phyloP scores from a whole-genome alignment of 495 filamentous ascomycete species.

The Paragyromitra xinjiangensis region DNA sequence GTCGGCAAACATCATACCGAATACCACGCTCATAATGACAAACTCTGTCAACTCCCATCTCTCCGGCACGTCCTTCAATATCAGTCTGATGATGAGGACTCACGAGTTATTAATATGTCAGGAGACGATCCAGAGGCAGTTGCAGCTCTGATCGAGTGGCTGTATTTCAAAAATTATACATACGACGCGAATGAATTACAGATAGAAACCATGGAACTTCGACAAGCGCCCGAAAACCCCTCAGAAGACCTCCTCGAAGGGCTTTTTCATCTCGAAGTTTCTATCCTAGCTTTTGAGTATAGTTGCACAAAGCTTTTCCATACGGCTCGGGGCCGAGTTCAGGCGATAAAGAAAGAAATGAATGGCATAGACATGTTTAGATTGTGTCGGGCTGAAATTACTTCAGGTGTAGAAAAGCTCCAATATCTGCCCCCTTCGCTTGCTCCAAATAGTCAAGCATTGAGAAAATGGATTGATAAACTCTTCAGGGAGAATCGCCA shows the following conservation, averaged over 20 bases:
- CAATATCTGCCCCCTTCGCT: no score
- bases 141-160: conserved; percentile 6
- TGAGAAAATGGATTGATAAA: no score
- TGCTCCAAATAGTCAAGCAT: no score
- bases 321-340: background rate
- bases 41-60: background rate
- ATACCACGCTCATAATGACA: background rate
- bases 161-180: background rate
- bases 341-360: background rate
- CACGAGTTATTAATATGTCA: background rate
- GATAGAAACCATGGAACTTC: background rate
- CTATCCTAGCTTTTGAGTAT: background rate
- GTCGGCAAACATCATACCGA: background rate
- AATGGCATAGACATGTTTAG: background rate
- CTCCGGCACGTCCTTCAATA: background rate
- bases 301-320: background rate
- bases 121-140: background rate
- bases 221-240: background rate
- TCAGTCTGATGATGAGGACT: background rate
- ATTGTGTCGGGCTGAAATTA: background rate
- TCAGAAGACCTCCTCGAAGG: background rate
- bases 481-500: no score
- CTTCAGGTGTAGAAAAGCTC: no score
- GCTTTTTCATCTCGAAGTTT: conserved; percentile 9
- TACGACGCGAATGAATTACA: background rate